Conservation (phyloP, 352 stramenopile genomes). For the Peronospora belbahrii region DNA sequence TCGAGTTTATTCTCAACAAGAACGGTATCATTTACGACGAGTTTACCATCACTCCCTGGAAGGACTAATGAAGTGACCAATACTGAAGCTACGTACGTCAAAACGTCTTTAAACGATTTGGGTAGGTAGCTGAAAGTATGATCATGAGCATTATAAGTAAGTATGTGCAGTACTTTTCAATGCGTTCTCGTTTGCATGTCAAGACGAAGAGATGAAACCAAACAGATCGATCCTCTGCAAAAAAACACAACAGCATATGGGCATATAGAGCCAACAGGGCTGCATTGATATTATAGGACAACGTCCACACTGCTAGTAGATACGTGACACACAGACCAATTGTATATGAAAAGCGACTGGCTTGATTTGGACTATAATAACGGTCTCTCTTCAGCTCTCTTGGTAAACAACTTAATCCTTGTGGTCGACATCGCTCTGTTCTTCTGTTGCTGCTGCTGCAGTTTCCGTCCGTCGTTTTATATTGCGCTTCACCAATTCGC, state of each 20-base stretch:
- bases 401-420: constrained; percentile 26
- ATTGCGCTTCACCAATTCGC: constrained; percentile 75
- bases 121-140: neutral
- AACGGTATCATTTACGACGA: constrained; percentile 63
- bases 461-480: constrained; percentile 42
- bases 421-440: constrained; percentile 12
- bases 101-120: neutral
- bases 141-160: no score
- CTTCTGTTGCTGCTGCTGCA: neutral
- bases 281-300: constrained; percentile 25
- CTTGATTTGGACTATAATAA: neutral
- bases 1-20: constrained; percentile 65
- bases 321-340: no score
- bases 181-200: no score
- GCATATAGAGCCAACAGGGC: constrained; percentile 31
- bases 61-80: neutral
- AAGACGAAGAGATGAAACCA: no score
- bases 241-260: constrained; percentile 53
- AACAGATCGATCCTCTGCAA: constrained; percentile 34
- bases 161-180: no score
- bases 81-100: no score
- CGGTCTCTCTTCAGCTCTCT: neutral
- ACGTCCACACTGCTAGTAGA: neutral
- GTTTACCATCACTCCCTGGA: constrained; percentile 32
- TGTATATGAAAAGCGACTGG: neutral